These are phyloP conservation scores for Colletotrichum trifolii DNA, from an alignment of 2,329 filamentous ascomycete species.

Conservation along the genomic window DNA sequence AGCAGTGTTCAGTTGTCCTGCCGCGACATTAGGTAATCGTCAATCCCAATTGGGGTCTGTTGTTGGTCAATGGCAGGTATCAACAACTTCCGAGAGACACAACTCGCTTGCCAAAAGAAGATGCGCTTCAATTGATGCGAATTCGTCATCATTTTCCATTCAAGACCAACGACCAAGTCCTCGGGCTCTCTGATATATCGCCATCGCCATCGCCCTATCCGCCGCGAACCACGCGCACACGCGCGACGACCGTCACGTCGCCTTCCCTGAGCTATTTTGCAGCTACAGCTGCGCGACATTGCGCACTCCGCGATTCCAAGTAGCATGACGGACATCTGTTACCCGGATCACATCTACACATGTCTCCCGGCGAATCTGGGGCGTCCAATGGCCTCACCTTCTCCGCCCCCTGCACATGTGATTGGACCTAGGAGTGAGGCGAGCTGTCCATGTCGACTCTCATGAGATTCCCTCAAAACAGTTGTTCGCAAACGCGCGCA, in stretches of 20 bases:
- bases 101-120: background rate
- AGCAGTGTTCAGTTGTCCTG: background rate
- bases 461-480: background rate
- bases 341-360: conserved; percentile 21
- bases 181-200: too few species aligned
- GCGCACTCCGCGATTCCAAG: conserved; percentile 20
- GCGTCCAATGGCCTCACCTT: conserved; percentile 14
- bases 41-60: conserved; percentile 8
- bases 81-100: background rate
- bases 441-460: background rate
- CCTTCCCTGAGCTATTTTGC: background rate
- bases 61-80: background rate
- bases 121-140: conserved; percentile 1
- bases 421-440: conserved; percentile 25
- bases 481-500: conserved; percentile 25
- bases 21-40: background rate
- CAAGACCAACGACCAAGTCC: background rate
- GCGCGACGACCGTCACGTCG: background rate
- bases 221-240: background rate
- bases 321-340: conserved; percentile 30
- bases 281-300: conserved; percentile 25
- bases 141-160: background rate
- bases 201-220: background rate
- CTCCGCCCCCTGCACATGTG: background rate
- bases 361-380: conserved; percentile 2